Evolutionary conservation across 352 stramenopile genomes (phyloP), one percentile per base, ranked within the genome.

Genomic region (Phytophthora citricola): DNA sequence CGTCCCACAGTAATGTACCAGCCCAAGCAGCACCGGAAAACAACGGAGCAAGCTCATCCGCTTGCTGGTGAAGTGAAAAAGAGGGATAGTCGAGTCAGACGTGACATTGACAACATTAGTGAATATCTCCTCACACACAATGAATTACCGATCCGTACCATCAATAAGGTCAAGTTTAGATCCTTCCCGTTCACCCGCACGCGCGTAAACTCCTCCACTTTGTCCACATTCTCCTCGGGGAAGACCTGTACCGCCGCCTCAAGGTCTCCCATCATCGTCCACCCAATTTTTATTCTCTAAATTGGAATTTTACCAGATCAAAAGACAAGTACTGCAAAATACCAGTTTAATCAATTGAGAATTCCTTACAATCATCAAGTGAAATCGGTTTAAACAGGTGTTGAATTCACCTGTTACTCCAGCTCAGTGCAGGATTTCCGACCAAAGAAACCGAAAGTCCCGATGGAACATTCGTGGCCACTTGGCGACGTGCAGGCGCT

Each of bases 1-100:
- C 92, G 15, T 92, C 83, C 92, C 92, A 98, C 34, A 98, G 50
- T 20, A 97, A 77, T 24, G 95, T 98, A 1, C 95, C 95, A 4
- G 95, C 95, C 95, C 95, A 98, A 38, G 89, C 82, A 6, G 91
- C 92, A 8, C 95, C 95, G 20, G 93, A 95, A 76, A 98, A 98
- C 6, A 98, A 71, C 26, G 95, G 95, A 27, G 93, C 93, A 24
- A 98, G 80, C 50, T 96, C 89, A 61, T 97, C 79, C 62, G 88
- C 81, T 80, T 90, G 79, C 86, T 94, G 51, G 47, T n/a, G 24
- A 20, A 54, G 41, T 39, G 49, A 3, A 43, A 38, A 24, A 20
- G 1, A 26, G 24, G 4, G 15, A 43, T 39, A 15, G 41, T 32
- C 20, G 49, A 59, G 62, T 72, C 43, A 78, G 46, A 60, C 29